phyloP scores from a whole-genome alignment of 805 yeast species.

The Millerago galiae region DNA sequence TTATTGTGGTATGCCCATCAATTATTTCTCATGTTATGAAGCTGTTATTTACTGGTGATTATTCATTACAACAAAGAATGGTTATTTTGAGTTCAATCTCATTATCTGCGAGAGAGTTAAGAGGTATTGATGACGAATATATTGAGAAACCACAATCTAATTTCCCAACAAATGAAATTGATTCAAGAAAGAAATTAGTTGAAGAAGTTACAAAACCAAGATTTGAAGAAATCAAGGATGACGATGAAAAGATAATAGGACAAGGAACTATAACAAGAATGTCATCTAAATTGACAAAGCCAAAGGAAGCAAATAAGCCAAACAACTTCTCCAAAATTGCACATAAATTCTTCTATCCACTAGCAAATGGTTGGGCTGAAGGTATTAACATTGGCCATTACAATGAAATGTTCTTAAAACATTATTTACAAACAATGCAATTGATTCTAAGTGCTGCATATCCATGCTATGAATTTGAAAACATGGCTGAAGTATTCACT shows the following conservation, averaged over 20 bases:
- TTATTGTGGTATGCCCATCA: conserved; percentile 49
- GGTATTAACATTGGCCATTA: conserved; percentile 50
- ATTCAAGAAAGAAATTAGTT: conserved; percentile 12
- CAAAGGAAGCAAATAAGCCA: conserved; percentile 9
- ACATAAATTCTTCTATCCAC: conserved; percentile 42
- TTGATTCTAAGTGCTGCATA: conserved; percentile 42
- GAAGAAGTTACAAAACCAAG: conserved; percentile 11
- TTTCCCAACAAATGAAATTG: conserved; percentile 29
- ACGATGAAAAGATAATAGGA: neutral
- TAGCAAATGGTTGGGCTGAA: conserved; percentile 47
- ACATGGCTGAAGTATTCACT: conserved; percentile 26
- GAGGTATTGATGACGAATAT: conserved; percentile 53
- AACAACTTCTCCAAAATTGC: conserved; percentile 34
- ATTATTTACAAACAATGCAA: conserved; percentile 42
- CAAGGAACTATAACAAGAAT: conserved; percentile 24
- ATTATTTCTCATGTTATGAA: conserved; percentile 33
- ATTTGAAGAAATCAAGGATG: conserved; percentile 13
- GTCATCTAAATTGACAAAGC: conserved; percentile 27
- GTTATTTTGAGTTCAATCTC: conserved; percentile 61
- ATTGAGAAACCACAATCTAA: conserved; percentile 31
- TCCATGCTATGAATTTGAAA: conserved; percentile 35
- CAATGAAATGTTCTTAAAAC: conserved; percentile 44
- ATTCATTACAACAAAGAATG: conserved; percentile 74
- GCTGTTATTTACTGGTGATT: conserved; percentile 62
- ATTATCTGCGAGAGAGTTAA: conserved; percentile 64